A percentile compares a stretch with the other conserved stretches of the same genome.
Conservation (phyloP, 2,329 filamentous ascomycete genomes). For the Ophiostoma montium region DNA sequence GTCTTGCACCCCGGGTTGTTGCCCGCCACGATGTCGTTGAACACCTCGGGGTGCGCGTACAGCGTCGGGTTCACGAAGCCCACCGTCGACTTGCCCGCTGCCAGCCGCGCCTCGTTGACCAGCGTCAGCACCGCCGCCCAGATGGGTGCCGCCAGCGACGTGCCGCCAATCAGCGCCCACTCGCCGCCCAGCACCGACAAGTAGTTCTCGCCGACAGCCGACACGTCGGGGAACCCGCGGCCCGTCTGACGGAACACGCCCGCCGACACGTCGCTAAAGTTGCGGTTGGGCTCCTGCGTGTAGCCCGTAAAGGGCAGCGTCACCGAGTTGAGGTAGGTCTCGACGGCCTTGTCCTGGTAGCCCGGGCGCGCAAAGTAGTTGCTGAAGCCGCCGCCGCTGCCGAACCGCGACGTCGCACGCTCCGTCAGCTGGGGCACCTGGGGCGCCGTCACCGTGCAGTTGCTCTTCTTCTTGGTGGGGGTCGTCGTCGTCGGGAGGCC, state of each 20-base stretch:
- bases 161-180: slow-evolving; percentile 30
- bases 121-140: slow-evolving; percentile 45
- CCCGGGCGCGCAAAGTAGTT: slow-evolving; percentile 29
- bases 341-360: slow-evolving; percentile 29
- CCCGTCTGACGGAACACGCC: slow-evolving; percentile 16
- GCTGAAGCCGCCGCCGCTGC: slow-evolving; percentile 30
- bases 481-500: neutral
- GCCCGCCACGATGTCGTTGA: slow-evolving; percentile 19
- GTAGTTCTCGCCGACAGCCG: slow-evolving; percentile 17
- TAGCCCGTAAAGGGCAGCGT: slow-evolving; percentile 14
- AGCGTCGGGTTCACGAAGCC: slow-evolving; percentile 23
- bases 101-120: slow-evolving; percentile 46
- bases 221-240: slow-evolving; percentile 18
- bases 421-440: slow-evolving; percentile 10
- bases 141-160: slow-evolving; percentile 41
- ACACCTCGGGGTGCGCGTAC: slow-evolving; percentile 19
- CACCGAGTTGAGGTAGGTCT: slow-evolving; percentile 23
- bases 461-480: neutral
- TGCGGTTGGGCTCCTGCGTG: slow-evolving; percentile 11
- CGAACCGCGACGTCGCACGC: slow-evolving; percentile 15
- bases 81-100: slow-evolving; percentile 27
- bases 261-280: slow-evolving; percentile 6
- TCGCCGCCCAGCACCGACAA: slow-evolving; percentile 16
- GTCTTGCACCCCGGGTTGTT: slow-evolving; percentile 21
- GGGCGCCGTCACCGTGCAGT: neutral